These are phyloP conservation scores for Paecilomyces variotii DNA, from an alignment of 2,329 filamentous ascomycete genomes.

Conservation along the genomic window DNA sequence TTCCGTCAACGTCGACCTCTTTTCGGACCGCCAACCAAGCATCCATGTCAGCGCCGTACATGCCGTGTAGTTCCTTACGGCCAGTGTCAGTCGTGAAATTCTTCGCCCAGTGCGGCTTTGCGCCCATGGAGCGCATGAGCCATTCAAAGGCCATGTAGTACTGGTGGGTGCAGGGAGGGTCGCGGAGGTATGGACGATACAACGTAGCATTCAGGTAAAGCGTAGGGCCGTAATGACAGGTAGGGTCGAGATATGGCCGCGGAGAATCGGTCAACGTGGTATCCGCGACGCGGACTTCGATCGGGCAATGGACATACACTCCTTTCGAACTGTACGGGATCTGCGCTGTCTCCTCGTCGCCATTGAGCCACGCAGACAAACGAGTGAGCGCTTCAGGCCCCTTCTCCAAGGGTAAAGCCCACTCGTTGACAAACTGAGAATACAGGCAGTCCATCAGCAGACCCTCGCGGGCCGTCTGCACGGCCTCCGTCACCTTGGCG, in stretches of 20 bases:
- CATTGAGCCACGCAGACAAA: constrained; percentile 77
- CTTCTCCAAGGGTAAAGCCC: constrained; percentile 79
- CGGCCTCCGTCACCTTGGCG: constrained; percentile 59
- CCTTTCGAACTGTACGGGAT: constrained; percentile 77
- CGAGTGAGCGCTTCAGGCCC: constrained; percentile 81
- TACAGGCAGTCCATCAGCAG: constrained; percentile 96
- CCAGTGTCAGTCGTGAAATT: constrained; percentile 62
- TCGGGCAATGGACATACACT: constrained; percentile 78
- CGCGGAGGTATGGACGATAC: constrained; percentile 70
- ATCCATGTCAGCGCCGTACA: constrained; percentile 62
- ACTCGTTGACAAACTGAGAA: constrained; percentile 98
- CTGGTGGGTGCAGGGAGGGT: constrained; percentile 65
- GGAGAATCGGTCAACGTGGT: constrained; percentile 46
- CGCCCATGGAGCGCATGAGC: constrained; percentile 78
- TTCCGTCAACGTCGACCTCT: constrained; percentile 67
- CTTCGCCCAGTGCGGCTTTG: constrained; percentile 85
- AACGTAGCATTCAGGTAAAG: constrained; percentile 86
- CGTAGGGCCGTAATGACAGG: constrained; percentile 58
- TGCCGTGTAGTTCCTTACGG: constrained; percentile 51
- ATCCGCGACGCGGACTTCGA: constrained; percentile 82
- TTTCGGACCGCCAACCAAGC: constrained; percentile 62
- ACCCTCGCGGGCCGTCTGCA: constrained; percentile 71
- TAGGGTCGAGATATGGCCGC: constrained; percentile 66
- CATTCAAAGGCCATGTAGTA: constrained; percentile 90
- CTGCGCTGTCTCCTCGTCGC: constrained; percentile 58